A percentile compares a stretch with the other conserved stretches of the same genome.
Conservation (phyloP, 345 rosid species). For the Psidium friedrichsthalianum region DNA sequence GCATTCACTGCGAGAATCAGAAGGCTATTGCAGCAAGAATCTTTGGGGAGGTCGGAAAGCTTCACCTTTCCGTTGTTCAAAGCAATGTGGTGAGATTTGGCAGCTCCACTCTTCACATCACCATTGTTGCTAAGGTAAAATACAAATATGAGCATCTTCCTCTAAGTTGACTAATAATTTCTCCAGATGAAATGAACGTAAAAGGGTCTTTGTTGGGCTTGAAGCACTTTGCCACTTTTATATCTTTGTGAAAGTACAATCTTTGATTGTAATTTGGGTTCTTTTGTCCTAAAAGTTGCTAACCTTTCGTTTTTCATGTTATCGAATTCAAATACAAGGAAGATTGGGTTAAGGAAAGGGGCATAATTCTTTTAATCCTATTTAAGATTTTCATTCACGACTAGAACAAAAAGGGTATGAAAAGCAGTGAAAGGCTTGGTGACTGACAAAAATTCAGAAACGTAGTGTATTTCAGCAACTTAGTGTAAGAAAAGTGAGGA, state of each 20-base stretch:
- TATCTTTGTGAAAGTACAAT: not conserved
- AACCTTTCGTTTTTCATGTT: not conserved
- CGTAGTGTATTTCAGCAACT: not conserved
- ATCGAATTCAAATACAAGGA: not conserved
- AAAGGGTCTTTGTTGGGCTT: not conserved
- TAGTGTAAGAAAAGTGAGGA: not conserved
- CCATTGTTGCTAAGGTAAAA: conserved; percentile 17
- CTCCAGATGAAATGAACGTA: not conserved
- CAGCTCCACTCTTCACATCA: conserved; percentile 3
- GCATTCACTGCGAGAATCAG: conserved; percentile 8
- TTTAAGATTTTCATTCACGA: not conserved
- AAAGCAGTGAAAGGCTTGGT: not conserved
- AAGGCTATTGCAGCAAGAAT: not conserved
- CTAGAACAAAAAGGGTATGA: not conserved
- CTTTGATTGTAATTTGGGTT: not conserved
- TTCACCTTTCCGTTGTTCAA: conserved; percentile 2
- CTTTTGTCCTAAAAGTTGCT: not conserved
- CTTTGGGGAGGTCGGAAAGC: conserved; percentile 10
- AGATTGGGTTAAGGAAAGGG: not conserved
- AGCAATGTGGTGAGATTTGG: conserved; percentile 17
- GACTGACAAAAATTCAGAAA: not conserved
- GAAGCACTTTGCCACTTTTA: not conserved
- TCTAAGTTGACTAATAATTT: not conserved
- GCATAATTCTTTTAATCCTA: not conserved
- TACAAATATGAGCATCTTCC: not conserved